These are phyloP conservation scores for Mariannaea elegans DNA, from an alignment of 2,329 filamentous ascomycete genomes.

Conservation along the genomic window DNA sequence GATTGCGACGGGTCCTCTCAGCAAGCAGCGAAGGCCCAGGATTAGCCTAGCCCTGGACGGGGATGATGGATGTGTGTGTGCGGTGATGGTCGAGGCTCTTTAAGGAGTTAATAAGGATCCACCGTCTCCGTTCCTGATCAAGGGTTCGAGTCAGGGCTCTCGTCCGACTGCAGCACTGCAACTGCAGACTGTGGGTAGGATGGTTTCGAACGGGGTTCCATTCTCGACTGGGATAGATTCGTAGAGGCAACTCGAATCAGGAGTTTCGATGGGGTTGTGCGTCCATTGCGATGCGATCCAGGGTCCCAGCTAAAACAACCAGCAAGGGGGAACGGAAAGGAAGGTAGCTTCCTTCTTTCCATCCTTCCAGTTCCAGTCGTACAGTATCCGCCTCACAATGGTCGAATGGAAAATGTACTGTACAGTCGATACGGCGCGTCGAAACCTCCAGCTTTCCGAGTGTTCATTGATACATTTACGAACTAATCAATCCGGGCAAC, in stretches of 20 bases:
- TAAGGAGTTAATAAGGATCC: conserved; percentile 25
- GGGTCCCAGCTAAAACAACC: conserved; percentile 2
- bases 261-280: conserved; percentile 37
- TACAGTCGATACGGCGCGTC: no score
- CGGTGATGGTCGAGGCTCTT: conserved; percentile 5
- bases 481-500: background rate
- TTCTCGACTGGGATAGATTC: conserved; percentile 25
- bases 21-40: conserved; percentile 17
- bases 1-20: conserved; percentile 30
- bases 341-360: conserved; percentile 1
- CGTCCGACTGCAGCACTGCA: conserved; percentile 11
- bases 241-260: conserved; percentile 25
- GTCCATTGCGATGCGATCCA: conserved; percentile 28
- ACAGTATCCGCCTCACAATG: no score
- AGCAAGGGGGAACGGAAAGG: background rate
- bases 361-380: no score
- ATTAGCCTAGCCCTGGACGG: conserved; percentile 27
- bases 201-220: conserved; percentile 25
- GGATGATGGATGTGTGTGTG: conserved; percentile 23
- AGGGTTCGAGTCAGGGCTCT: conserved; percentile 40
- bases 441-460: no score
- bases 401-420: no score
- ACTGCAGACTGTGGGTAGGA: conserved; percentile 17
- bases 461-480: no score
- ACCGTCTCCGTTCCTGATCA: conserved; percentile 39